These are phyloP conservation scores for Pestalotiopsis sp. DNA, from an alignment of 2,329 filamentous ascomycete genomes.

Conservation along the genomic window DNA sequence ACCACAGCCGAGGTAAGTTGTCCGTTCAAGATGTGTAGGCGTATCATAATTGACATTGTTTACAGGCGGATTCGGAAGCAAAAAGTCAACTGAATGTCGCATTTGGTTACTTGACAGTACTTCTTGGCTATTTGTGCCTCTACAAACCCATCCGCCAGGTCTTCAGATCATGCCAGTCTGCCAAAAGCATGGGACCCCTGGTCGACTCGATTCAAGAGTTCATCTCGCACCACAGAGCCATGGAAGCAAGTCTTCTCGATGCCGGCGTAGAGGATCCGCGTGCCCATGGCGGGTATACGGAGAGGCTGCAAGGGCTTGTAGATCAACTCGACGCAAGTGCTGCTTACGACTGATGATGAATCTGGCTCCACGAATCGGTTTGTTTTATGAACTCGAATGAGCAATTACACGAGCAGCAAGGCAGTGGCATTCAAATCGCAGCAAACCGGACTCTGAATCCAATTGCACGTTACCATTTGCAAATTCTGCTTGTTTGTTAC, in stretches of 20 bases:
- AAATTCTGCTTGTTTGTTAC: neutral
- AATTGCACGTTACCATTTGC: neutral
- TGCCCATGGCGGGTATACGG: conserved; percentile 35
- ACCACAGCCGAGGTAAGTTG: conserved; percentile 68
- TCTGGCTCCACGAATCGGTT: neutral
- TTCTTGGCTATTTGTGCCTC: conserved; percentile 81
- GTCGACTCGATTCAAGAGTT: conserved; percentile 59
- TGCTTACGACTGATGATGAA: conserved; percentile 24
- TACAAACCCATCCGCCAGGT: conserved; percentile 45
- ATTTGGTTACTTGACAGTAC: conserved; percentile 82
- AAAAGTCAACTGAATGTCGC: conserved; percentile 81
- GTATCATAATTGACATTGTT: conserved; percentile 16
- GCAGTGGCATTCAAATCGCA: neutral
- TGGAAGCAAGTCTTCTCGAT: conserved; percentile 41
- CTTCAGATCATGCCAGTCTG: conserved; percentile 44
- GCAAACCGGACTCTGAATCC: neutral
- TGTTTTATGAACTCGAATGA: neutral
- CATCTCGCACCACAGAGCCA: conserved; percentile 51
- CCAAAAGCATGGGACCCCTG: conserved; percentile 47
- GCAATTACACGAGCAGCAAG: neutral
- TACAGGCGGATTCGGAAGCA: conserved; percentile 69
- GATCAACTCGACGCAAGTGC: conserved; percentile 38
- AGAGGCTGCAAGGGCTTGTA: conserved; percentile 42
- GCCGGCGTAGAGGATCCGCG: conserved; percentile 35
- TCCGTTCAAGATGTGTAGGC: neutral